A percentile compares a stretch with the other conserved stretches of the same genome.
phyloP scores from a whole-genome alignment of 192 early-diverging fungal genomes.

The Gonapodya prolifera region DNA sequence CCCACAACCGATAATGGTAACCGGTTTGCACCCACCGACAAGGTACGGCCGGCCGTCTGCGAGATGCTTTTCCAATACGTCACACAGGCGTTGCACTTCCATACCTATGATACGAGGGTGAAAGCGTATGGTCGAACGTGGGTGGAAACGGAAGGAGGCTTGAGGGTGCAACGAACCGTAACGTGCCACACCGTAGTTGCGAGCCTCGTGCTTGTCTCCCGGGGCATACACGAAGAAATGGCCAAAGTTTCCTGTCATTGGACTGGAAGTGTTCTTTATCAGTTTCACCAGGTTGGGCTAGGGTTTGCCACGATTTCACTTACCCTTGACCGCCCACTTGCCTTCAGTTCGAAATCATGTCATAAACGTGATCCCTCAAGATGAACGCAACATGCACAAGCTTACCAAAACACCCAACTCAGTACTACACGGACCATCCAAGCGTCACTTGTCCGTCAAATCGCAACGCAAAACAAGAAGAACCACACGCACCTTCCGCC shows the following conservation, averaged over 20 bases:
- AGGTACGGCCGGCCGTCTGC: background rate
- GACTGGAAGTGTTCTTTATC: background rate
- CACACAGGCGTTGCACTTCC: conserved; percentile 3
- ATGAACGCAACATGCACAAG: background rate
- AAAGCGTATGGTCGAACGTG: background rate
- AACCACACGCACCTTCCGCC: background rate
- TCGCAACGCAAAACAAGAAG: too few species aligned
- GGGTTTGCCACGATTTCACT: too few species aligned
- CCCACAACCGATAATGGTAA: too few species aligned
- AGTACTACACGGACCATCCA: background rate
- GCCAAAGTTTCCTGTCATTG: background rate
- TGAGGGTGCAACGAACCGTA: too few species aligned
- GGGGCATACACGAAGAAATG: conserved; percentile 4
- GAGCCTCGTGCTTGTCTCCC: background rate
- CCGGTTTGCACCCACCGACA: background rate
- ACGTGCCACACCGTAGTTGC: background rate
- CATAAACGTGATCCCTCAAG: background rate
- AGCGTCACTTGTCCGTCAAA: too few species aligned
- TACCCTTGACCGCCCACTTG: background rate
- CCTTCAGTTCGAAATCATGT: background rate
- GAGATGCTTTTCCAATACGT: conserved; percentile 4
- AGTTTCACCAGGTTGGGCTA: too few species aligned
- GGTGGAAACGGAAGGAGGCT: background rate
- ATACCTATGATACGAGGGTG: background rate
- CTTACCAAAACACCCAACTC: background rate